Conservation (phyloP, 2,329 filamentous ascomycete genomes). For the Diaporthe helianthi region DNA sequence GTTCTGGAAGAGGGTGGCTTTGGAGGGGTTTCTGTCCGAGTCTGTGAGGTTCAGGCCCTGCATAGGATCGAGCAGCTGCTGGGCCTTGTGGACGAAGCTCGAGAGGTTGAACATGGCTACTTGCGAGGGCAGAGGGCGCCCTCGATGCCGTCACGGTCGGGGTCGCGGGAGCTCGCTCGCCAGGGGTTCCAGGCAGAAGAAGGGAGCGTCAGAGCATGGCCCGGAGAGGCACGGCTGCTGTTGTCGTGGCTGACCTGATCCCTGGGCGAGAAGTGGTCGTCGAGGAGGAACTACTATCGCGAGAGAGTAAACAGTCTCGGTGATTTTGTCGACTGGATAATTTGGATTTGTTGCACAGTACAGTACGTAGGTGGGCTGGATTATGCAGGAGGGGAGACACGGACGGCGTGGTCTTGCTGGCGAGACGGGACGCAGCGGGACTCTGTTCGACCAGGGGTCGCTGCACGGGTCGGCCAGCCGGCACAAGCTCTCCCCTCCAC, state of each 20-base stretch:
- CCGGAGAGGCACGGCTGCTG: neutral
- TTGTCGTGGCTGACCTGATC: neutral
- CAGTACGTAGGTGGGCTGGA: neutral
- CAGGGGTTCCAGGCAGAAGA: slow-evolving; percentile 12
- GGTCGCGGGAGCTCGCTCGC: slow-evolving; percentile 3
- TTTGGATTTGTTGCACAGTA: neutral
- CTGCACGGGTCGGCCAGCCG: slow-evolving; percentile 2
- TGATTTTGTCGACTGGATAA: neutral
- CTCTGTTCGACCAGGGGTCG: slow-evolving; percentile 11
- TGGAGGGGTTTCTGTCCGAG: slow-evolving; percentile 83
- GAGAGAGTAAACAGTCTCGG: neutral
- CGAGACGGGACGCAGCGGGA: slow-evolving; percentile 12
- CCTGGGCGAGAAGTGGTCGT: neutral
- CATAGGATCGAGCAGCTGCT: slow-evolving; percentile 91
- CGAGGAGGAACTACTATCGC: neutral
- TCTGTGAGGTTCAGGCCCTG: slow-evolving; percentile 76
- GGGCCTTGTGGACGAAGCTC: slow-evolving; percentile 92
- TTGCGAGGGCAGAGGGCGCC: slow-evolving; percentile 31
- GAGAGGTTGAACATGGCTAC: slow-evolving; percentile 67
- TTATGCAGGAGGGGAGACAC: slow-evolving; percentile 1
- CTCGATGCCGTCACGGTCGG: slow-evolving; percentile 26
- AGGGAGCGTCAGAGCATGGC: slow-evolving; percentile 21
- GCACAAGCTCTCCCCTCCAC: slow-evolving; percentile 12
- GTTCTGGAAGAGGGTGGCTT: slow-evolving; percentile 89
- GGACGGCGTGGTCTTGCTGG: neutral